These are phyloP conservation scores for Suillus lakei DNA, from an alignment of 768 basidiomycete species.

Conservation along the genomic window DNA sequence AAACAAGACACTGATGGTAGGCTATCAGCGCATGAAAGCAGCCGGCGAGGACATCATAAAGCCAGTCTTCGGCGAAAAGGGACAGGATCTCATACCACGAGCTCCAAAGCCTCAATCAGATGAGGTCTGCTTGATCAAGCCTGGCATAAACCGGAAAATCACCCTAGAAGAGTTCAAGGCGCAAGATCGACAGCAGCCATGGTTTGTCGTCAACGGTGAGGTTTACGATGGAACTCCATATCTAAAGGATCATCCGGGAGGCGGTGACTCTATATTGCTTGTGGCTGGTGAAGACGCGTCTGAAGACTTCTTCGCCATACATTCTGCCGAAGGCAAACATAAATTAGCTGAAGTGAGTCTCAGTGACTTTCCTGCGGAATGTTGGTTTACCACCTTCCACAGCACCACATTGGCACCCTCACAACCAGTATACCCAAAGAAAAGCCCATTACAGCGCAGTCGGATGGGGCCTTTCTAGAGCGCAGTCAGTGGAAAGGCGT, in stretches of 20 bases:
- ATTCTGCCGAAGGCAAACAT: constrained; percentile 52
- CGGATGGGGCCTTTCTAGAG: constrained; percentile 43
- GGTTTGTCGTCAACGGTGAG: constrained; percentile 60
- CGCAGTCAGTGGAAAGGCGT: constrained; percentile 54
- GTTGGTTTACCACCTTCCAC: constrained; percentile 13
- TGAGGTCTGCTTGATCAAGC: constrained; percentile 49
- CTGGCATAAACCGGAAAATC: constrained; percentile 49
- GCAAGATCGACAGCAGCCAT: constrained; percentile 41
- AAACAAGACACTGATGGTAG: background rate
- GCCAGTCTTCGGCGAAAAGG: constrained; percentile 41
- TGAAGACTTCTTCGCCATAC: constrained; percentile 69
- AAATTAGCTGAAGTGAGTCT: constrained; percentile 46
- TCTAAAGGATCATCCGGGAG: constrained; percentile 63
- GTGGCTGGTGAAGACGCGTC: constrained; percentile 64
- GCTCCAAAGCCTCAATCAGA: constrained; percentile 4
- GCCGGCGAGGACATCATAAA: constrained; percentile 47
- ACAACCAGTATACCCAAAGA: constrained; percentile 10
- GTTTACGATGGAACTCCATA: constrained; percentile 59
- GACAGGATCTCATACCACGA: background rate
- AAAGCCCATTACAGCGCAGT: constrained; percentile 12
- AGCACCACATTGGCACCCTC: constrained; percentile 58
- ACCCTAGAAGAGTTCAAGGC: constrained; percentile 46
- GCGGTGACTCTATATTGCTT: constrained; percentile 55
- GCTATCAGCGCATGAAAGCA: constrained; percentile 46
- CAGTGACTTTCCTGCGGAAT: background rate